These are phyloP conservation scores for Lodderomyces jiufengensis DNA, from an alignment of 1,139 yeast species.

Conservation along the genomic window DNA sequence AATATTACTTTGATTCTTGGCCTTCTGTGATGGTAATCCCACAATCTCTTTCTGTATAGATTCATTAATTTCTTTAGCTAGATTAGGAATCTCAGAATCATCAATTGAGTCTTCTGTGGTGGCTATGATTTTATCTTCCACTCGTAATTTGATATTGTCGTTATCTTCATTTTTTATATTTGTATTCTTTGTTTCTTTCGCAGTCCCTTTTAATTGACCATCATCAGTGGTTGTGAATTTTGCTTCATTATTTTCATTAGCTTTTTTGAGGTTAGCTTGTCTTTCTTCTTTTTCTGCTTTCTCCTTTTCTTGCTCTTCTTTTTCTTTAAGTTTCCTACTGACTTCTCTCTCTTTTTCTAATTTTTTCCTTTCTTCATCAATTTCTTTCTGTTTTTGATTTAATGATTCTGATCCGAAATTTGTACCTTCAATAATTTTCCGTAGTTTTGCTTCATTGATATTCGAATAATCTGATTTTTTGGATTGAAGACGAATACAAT, in stretches of 20 bases:
- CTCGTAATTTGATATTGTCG: constrained; percentile 4
- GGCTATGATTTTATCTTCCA: constrained; percentile 13
- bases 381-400: constrained; percentile 9
- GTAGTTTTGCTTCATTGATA: constrained; percentile 13
- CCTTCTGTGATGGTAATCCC: constrained; percentile 32
- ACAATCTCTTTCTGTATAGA: constrained; percentile 22
- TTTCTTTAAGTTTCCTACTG: constrained; percentile 7
- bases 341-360: constrained; percentile 10
- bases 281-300: constrained; percentile 2
- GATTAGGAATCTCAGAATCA: constrained; percentile 9
- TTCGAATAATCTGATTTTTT: constrained; percentile 10
- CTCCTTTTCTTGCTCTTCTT: constrained; percentile 6
- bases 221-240: constrained; percentile 7
- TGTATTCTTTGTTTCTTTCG: constrained; percentile 5
- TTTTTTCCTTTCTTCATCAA: constrained; percentile 11
- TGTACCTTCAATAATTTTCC: constrained; percentile 21
- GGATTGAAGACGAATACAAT: constrained; percentile 10
- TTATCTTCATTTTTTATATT: constrained; percentile 3
- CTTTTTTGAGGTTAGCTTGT: constrained; percentile 5
- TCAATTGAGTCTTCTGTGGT: constrained; percentile 11
- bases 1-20: constrained; percentile 17
- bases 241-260: constrained; percentile 4
- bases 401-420: constrained; percentile 19
- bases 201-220: constrained; percentile 9
- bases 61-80: constrained; percentile 16